Percentiles rank a stretch among this genome's conserved stretches.
These are phyloP conservation scores for Pezicula carpinea DNA, from an alignment of 2,329 filamentous ascomycete genomes.

Conservation along the genomic window DNA sequence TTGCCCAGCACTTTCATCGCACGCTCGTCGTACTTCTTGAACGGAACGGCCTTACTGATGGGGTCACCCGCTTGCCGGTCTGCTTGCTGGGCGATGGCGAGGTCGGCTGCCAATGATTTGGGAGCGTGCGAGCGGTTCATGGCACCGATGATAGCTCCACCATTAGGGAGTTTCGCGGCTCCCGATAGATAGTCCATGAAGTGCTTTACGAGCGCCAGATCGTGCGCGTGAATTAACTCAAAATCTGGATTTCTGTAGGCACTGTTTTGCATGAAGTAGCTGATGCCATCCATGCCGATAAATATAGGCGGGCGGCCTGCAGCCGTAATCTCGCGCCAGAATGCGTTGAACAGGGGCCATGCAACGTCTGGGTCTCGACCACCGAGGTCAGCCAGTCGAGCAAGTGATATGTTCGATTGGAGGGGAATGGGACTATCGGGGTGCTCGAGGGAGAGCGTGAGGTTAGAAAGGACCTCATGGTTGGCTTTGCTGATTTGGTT, in stretches of 20 bases:
- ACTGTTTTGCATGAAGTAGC: constrained; percentile 74
- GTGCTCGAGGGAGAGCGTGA: constrained; percentile 47
- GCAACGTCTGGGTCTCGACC: constrained; percentile 72
- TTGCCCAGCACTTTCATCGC: constrained; percentile 48
- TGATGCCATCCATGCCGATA: constrained; percentile 72
- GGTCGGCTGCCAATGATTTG: constrained; percentile 59
- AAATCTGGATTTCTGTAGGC: constrained; percentile 70
- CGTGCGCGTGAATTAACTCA: constrained; percentile 77
- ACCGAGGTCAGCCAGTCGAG: constrained; percentile 62
- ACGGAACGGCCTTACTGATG: constrained; percentile 46
- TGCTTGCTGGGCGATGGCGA: constrained; percentile 56
- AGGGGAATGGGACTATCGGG: constrained; percentile 53
- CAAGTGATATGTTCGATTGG: constrained; percentile 55
- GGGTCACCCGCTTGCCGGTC: constrained; percentile 34
- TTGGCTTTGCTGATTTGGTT: constrained; percentile 71
- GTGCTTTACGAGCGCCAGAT: constrained; percentile 70
- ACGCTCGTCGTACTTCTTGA: constrained; percentile 51
- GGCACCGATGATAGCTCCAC: constrained; percentile 73
- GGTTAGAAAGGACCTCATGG: constrained; percentile 51
- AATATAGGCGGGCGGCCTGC: constrained; percentile 53
- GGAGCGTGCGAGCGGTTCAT: constrained; percentile 69
- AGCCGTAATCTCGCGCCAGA: constrained; percentile 73
- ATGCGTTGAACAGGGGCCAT: constrained; percentile 73
- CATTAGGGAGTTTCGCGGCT: constrained; percentile 55
- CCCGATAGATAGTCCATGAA: constrained; percentile 72